phyloP scores from a whole-genome alignment of 2,329 filamentous ascomycete genomes.

The Clarireedia paspali region DNA sequence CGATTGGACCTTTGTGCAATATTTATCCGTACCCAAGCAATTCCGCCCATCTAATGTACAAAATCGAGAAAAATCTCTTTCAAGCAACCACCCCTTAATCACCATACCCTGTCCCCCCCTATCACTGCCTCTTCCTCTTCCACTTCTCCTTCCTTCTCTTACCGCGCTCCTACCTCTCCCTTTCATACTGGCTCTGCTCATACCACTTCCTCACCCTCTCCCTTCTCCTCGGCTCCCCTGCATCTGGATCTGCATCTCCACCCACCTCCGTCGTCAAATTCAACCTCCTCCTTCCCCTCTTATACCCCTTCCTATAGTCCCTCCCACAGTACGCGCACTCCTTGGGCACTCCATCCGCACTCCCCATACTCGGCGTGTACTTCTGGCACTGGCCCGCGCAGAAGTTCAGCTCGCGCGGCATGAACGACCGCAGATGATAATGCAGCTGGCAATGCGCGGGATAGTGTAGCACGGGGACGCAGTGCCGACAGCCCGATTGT shows the following conservation, averaged over 20 bases:
- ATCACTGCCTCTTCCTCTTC: not conserved
- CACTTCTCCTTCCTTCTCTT: not conserved
- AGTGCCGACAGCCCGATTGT: constrained; percentile 16
- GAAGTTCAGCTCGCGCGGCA: constrained; percentile 14
- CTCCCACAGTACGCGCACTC: constrained; percentile 14
- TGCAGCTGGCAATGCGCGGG: constrained; percentile 25
- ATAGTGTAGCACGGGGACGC: constrained; percentile 20
- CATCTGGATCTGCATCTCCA: not conserved
- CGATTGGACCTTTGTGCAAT: too few relatives aligned
- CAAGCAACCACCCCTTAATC: too few relatives aligned
- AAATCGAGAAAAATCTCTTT: too few relatives aligned
- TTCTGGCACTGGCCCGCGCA: constrained; percentile 15
- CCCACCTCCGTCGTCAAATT: constrained; percentile 2
- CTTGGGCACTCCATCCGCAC: not conserved
- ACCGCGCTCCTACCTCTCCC: not conserved
- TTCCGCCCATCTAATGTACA: too few relatives aligned
- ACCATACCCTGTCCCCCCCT: too few relatives aligned
- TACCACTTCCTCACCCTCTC: constrained; percentile 12
- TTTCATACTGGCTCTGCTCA: constrained; percentile 5
- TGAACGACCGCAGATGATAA: constrained; percentile 18
- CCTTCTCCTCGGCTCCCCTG: not conserved
- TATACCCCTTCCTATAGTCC: constrained; percentile 16
- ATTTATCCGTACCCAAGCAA: too few relatives aligned
- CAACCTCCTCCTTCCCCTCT: constrained; percentile 17
- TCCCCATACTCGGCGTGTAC: constrained; percentile 10